Evolutionary conservation across 1,284 basidiomycete genomes (phyloP).

Genomic region (Ganoderma resinaceum): DNA sequence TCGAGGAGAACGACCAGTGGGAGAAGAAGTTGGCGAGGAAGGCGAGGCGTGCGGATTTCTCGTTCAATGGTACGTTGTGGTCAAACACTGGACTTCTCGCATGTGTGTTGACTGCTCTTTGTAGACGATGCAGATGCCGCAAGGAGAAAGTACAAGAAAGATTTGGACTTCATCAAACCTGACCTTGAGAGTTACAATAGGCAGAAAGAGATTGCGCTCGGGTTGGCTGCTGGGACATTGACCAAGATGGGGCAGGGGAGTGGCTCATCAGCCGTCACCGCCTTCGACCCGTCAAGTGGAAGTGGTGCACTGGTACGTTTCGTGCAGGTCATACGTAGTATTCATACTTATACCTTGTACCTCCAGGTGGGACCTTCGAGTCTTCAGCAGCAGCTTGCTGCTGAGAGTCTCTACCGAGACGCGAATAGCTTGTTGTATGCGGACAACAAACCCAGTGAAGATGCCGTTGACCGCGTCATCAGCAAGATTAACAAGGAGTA

Average conservation of each 20-base stretch:
- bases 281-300: conserved; percentile 59
- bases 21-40: conserved; percentile 86
- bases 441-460: conserved; percentile 93
- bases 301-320: conserved; percentile 38
- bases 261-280: conserved; percentile 49
- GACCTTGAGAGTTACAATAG: conserved; percentile 85
- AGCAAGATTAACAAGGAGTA: conserved; percentile 94
- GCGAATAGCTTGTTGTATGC: conserved; percentile 92
- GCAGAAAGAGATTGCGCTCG: conserved; percentile 87
- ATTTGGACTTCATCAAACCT: conserved; percentile 86
- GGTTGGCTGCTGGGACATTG: conserved; percentile 70
- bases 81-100: conserved; percentile 32
- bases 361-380: conserved; percentile 58
- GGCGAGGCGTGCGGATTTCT: conserved; percentile 78
- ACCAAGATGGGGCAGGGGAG: conserved; percentile 46
- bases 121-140: conserved; percentile 91
- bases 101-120: background rate
- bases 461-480: conserved; percentile 93
- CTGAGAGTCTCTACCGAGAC: conserved; percentile 87
- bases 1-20: conserved; percentile 96
- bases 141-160: conserved; percentile 89
- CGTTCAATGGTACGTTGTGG: conserved; percentile 71
- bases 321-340: no score
- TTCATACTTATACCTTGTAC: background rate
- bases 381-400: conserved; percentile 71